Percentiles rank a stretch among this genome's conserved stretches.
Evolutionary conservation across 441 rosid genomes (phyloP).

Genomic region (Omphalea diandra): DNA sequence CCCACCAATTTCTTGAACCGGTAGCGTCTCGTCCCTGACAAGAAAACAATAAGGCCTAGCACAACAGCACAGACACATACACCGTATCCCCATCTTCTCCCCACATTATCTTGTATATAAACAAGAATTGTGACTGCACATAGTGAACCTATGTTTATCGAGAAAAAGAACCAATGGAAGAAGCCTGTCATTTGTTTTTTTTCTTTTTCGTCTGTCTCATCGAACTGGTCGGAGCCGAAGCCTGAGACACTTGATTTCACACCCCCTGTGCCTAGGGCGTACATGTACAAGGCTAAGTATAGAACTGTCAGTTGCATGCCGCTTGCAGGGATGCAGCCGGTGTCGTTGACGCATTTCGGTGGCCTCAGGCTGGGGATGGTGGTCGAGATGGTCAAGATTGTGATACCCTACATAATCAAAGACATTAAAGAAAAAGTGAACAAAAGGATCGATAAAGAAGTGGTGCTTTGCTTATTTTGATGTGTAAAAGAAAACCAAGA

Average conservation of each 20-base stretch:
- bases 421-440: neutral
- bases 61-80: constrained; percentile 70
- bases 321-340: constrained; percentile 56
- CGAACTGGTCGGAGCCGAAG: constrained; percentile 92
- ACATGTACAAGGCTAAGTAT: constrained; percentile 72
- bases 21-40: constrained; percentile 72
- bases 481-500: neutral
- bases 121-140: constrained; percentile 80
- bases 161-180: constrained; percentile 92
- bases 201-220: constrained; percentile 62
- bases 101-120: constrained; percentile 79
- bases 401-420: constrained; percentile 53
- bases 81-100: constrained; percentile 88
- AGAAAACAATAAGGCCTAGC: constrained; percentile 48
- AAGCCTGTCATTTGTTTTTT: constrained; percentile 61
- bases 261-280: constrained; percentile 94
- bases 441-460: neutral
- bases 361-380: constrained; percentile 72
- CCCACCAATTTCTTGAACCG: constrained; percentile 81
- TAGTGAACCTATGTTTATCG: constrained; percentile 81
- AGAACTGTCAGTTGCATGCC: constrained; percentile 56
- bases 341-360: constrained; percentile 48
- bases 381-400: constrained; percentile 81
- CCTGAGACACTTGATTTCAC: constrained; percentile 94
- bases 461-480: neutral